Evolutionary conservation across 805 yeast genomes (phyloP).

Genomic region (Saccharomycopsis microspora): DNA sequence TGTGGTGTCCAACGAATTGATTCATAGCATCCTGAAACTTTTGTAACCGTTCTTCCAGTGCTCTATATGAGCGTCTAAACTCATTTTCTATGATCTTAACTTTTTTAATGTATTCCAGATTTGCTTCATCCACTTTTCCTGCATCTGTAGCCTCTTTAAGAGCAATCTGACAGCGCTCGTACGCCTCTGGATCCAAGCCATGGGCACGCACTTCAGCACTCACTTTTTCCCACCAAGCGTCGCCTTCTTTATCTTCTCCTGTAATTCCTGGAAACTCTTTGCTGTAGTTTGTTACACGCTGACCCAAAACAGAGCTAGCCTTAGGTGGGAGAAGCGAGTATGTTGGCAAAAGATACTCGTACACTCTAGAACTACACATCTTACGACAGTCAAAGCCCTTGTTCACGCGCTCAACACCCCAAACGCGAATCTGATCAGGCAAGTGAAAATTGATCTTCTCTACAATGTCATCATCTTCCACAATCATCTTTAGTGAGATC

Average conservation of each 20-base stretch:
- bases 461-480: constrained; percentile 63
- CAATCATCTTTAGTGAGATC: constrained; percentile 69
- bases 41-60: constrained; percentile 49
- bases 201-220: constrained; percentile 25
- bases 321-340: constrained; percentile 87
- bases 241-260: constrained; percentile 57
- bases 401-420: constrained; percentile 88
- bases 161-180: constrained; percentile 20
- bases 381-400: constrained; percentile 90
- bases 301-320: constrained; percentile 56
- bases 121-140: constrained; percentile 25
- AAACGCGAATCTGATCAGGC: constrained; percentile 81
- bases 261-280: constrained; percentile 45
- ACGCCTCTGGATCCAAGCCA: constrained; percentile 31
- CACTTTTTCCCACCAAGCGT: constrained; percentile 56
- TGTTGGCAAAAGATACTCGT: constrained; percentile 89
- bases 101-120: constrained; percentile 31
- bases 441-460: constrained; percentile 47
- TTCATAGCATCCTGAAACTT: constrained; percentile 58
- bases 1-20: constrained; percentile 76
- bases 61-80: constrained; percentile 58
- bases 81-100: constrained; percentile 54
- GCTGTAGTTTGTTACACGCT: constrained; percentile 43
- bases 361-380: constrained; percentile 90
- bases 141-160: constrained; percentile 22